A percentile compares a stretch with the other conserved stretches of the same genome.
Conservation (phyloP, 805 yeast genomes). For the Kodamaea lidongshanica region DNA sequence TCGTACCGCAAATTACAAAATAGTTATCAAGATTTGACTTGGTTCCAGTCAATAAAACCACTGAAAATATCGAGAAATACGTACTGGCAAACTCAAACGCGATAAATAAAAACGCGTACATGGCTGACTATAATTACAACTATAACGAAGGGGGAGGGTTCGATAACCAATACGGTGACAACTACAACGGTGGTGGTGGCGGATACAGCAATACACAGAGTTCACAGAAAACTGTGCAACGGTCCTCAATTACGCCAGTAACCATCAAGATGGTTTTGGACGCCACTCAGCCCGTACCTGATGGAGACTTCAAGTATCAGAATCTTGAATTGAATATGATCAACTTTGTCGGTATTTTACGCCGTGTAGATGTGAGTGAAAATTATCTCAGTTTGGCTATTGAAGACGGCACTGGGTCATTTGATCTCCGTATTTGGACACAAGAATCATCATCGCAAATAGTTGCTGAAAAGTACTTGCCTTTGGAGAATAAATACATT, state of each 20-base stretch:
- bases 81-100: not conserved
- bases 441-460: conserved; percentile 27
- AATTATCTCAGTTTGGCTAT: conserved; percentile 41
- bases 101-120: conserved; percentile 1
- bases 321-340: conserved; percentile 59
- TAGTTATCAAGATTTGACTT: no score
- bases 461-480: conserved; percentile 27
- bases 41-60: not conserved
- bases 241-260: conserved; percentile 46
- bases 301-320: conserved; percentile 57
- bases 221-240: conserved; percentile 14
- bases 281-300: conserved; percentile 55
- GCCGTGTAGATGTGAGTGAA: conserved; percentile 5
- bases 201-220: conserved; percentile 20
- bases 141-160: conserved; percentile 6
- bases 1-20: no score
- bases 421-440: conserved; percentile 57
- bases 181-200: conserved; percentile 17
- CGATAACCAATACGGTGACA: conserved; percentile 9
- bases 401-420: conserved; percentile 73
- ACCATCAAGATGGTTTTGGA: conserved; percentile 69
- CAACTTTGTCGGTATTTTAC: conserved; percentile 53
- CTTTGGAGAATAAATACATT: conserved; percentile 51
- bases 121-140: conserved; percentile 7
- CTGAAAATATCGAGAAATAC: not conserved